Evolutionary conservation across 2,329 filamentous ascomycete genomes (phyloP).

Genomic region (Cercospora brassicicola): DNA sequence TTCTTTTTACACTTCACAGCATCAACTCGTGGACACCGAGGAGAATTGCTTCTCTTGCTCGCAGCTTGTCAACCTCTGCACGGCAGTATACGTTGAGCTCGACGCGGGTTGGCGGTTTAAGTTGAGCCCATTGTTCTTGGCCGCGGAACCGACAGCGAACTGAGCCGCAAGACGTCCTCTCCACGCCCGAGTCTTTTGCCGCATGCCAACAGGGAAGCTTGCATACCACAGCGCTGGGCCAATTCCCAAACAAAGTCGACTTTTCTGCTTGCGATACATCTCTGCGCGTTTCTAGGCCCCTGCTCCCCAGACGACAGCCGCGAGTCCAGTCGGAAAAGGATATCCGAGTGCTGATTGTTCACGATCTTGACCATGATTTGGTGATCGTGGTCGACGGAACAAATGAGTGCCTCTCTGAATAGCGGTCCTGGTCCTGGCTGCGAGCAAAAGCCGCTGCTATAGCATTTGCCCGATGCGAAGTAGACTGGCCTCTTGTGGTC

Average conservation of each 20-base stretch:
- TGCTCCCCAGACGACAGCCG: conserved; percentile 18
- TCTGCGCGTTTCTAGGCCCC: neutral
- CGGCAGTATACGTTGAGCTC: neutral
- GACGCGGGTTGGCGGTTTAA: neutral
- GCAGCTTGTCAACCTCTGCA: neutral
- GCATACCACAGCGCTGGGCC: conserved; percentile 22
- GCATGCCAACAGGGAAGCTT: conserved; percentile 14
- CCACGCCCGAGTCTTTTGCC: conserved; percentile 4
- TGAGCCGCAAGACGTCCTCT: neutral
- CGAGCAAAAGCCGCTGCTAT: neutral
- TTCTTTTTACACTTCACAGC: neutral
- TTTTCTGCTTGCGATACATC: conserved; percentile 17
- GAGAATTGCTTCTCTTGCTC: neutral
- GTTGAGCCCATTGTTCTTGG: conserved; percentile 12
- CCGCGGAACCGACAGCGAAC: conserved; percentile 20
- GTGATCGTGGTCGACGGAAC: conserved; percentile 15
- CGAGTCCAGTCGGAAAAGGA: conserved; percentile 10
- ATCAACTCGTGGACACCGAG: neutral
- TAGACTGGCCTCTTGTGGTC: neutral
- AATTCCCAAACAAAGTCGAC: neutral
- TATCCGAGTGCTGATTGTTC: conserved; percentile 1
- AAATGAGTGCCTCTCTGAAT: conserved; percentile 13
- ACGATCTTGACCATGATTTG: conserved; percentile 6
- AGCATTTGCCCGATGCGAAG: neutral
- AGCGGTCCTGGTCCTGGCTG: neutral